Base-by-base conservation (phyloP, 495 filamentous ascomycete species). In the Aspergillus sclerotioniger region DNA sequence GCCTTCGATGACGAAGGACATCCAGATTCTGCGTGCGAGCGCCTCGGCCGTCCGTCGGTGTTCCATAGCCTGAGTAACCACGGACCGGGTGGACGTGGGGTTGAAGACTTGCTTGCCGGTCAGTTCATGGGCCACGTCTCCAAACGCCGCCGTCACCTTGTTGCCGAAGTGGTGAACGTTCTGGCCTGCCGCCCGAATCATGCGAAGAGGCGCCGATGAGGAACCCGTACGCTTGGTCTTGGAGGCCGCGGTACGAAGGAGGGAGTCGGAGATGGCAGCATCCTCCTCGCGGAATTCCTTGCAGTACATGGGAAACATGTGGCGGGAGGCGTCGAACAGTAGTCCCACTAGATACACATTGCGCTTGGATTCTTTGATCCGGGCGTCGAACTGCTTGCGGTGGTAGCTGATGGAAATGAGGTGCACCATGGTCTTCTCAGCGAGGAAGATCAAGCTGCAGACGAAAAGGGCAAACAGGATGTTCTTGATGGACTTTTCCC, bases 41-140 rank as follows among this genome's bases (percentile, higher is more conserved):
- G 93, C 94, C 73, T 96, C 93, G 3, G 91, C 88, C 20, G 88
- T 89, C 39, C 80, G 77, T 41, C 84, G 85, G 63, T 89, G 91
- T 67, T 96, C 92, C 53, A 98, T 79, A 3, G 93, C 94, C 62
- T 95, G 84, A 9, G 95, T 78, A 4, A 97, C 90, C 48, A 96
- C 83, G 2, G 91, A 92, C 68, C 96, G 92, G 3, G 92, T 87
- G 0, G 90, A 87, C 53, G 86, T 89, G 8, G 92, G 87, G 72
- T 97, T 93, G 74, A 98, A 95, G 25, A 96, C 85, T 61, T 96
- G 82, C 76, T 96, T 96, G 53, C 94, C 94, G 0, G 92, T 96
- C 52, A 98, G 89, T 63, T 98, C 94, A 6, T 87, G 87, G 3
- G 94, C 93, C 48, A 98, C 85, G 59, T 96, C 92, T n/a, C 94